A percentile compares a stretch with the other conserved stretches of the same genome.
Evolutionary conservation across 2,329 filamentous ascomycete genomes (phyloP).

Genomic region (Fusarium agapanthi): DNA sequence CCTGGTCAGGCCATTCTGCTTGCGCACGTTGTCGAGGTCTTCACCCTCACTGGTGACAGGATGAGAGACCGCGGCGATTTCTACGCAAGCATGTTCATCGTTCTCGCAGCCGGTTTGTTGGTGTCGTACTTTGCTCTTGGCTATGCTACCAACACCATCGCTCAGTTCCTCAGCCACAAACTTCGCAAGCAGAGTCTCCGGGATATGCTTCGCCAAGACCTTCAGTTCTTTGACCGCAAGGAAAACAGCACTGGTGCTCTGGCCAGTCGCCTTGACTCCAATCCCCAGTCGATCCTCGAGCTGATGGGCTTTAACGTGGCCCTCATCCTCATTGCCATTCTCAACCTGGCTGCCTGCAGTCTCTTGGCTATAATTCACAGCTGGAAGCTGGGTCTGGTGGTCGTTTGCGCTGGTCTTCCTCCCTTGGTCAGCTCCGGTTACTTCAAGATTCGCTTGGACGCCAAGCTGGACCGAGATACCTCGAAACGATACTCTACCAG

Average conservation of each 20-base stretch:
- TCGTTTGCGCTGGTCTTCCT: conserved; percentile 54
- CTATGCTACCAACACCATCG: conserved; percentile 46
- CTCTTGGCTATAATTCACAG: conserved; percentile 55
- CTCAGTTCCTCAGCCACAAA: conserved; percentile 43
- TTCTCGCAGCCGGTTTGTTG: conserved; percentile 56
- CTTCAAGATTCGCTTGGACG: conserved; percentile 52
- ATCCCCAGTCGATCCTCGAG: conserved; percentile 52
- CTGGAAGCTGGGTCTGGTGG: conserved; percentile 60
- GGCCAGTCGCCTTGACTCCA: conserved; percentile 47
- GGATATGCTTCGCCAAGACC: conserved; percentile 51
- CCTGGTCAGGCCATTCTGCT: conserved; percentile 57
- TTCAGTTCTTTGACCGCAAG: conserved; percentile 53
- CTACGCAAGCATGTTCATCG: conserved; percentile 64
- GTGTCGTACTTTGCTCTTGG: conserved; percentile 55
- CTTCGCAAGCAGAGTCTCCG: conserved; percentile 39
- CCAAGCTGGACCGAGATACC: conserved; percentile 49
- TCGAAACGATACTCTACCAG: conserved; percentile 49
- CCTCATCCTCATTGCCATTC: conserved; percentile 49
- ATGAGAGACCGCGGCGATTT: conserved; percentile 57
- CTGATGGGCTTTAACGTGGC: conserved; percentile 55
- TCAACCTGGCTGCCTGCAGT: conserved; percentile 50
- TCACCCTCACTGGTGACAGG: conserved; percentile 45
- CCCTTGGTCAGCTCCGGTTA: conserved; percentile 50
- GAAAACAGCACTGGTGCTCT: conserved; percentile 53
- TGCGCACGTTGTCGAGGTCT: conserved; percentile 53